These are phyloP conservation scores for Blastobotrys serpentis DNA, from an alignment of 1,139 yeast species.

Conservation along the genomic window DNA sequence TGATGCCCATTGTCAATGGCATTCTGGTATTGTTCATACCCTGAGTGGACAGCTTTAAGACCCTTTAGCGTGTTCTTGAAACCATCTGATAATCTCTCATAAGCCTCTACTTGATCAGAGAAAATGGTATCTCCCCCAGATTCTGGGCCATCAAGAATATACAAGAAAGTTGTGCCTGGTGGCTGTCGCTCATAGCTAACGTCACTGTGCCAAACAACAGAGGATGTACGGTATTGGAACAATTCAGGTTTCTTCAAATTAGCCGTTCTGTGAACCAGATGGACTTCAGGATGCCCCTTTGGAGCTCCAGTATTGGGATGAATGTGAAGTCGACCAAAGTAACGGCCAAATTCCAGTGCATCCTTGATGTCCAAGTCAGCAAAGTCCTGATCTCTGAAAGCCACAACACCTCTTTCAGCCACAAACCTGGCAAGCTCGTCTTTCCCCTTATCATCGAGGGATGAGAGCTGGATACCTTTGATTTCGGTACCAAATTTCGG, in stretches of 20 bases:
- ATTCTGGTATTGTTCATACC: constrained; percentile 49
- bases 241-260: constrained; percentile 16
- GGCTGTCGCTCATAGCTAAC: constrained; percentile 61
- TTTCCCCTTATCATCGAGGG: constrained; percentile 50
- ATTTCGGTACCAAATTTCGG: constrained; percentile 68
- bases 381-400: constrained; percentile 66
- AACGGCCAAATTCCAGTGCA: constrained; percentile 48
- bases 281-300: constrained; percentile 58
- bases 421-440: constrained; percentile 64
- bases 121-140: constrained; percentile 63
- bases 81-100: constrained; percentile 55
- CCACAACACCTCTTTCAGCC: constrained; percentile 65
- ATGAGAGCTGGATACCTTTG: constrained; percentile 55
- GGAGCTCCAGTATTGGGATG: constrained; percentile 74
- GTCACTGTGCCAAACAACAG: constrained; percentile 58
- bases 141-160: constrained; percentile 52
- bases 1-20: constrained; percentile 48
- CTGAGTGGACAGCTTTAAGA: constrained; percentile 53
- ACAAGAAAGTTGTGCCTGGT: constrained; percentile 57
- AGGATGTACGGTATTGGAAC: constrained; percentile 30
- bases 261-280: constrained; percentile 46
- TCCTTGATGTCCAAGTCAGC: constrained; percentile 51
- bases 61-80: constrained; percentile 51
- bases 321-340: constrained; percentile 61
- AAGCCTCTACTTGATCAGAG: constrained; percentile 55